Evolutionary conservation across 306 rosid species (phyloP).

Genomic region (Prunus fruticosa): DNA sequence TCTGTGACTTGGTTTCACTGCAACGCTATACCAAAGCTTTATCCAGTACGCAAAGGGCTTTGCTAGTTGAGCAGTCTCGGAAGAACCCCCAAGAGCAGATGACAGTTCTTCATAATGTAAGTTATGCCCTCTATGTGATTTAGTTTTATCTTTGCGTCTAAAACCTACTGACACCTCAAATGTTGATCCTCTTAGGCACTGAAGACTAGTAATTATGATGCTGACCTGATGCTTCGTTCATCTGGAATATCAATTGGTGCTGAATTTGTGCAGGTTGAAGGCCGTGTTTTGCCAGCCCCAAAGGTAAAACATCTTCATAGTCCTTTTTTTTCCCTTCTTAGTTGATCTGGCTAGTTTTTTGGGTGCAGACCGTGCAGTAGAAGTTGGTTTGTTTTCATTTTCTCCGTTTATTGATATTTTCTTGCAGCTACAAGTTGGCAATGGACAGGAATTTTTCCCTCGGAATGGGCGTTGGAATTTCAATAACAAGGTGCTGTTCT

Average conservation of each 20-base stretch:
- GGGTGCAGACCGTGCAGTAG: not conserved
- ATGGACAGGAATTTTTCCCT: constrained; percentile 15
- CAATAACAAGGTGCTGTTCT: constrained; percentile 33
- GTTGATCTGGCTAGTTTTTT: constrained; percentile 4
- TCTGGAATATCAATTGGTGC: constrained; percentile 27
- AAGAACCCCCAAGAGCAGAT: constrained; percentile 36
- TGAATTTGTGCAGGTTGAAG: constrained; percentile 24
- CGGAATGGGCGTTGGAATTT: constrained; percentile 45
- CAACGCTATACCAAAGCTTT: constrained; percentile 51
- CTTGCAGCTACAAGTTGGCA: constrained; percentile 36
- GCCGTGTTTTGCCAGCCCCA: constrained; percentile 37
- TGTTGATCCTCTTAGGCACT: constrained; percentile 32
- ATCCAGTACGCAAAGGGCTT: constrained; percentile 41
- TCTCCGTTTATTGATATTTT: not conserved
- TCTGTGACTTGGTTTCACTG: constrained; percentile 39
- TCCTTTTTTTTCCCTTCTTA: not conserved
- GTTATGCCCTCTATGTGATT: not conserved
- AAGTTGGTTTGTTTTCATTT: not conserved
- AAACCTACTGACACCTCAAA: not conserved
- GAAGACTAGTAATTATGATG: constrained; percentile 23
- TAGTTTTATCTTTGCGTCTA: not conserved
- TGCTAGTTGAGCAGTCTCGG: constrained; percentile 38
- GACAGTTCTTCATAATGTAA: constrained; percentile 27
- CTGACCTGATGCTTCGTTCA: constrained; percentile 38
- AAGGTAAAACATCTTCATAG: constrained; percentile 14